Conservation (phyloP, 352 stramenopile genomes). For the Phytophthora citricola region DNA sequence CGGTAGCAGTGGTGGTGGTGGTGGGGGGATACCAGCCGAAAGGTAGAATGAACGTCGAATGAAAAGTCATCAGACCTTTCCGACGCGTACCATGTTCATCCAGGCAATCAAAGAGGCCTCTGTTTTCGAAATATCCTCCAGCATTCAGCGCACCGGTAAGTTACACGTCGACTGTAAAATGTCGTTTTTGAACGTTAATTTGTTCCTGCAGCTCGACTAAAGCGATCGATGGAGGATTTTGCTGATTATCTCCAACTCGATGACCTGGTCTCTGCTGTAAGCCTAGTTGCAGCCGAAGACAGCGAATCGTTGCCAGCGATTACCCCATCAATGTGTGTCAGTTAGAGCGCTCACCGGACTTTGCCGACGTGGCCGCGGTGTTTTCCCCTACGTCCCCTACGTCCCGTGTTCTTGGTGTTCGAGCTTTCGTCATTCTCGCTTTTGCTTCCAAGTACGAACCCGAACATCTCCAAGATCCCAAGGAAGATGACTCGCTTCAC, state of each 20-base stretch:
- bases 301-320: slow-evolving; percentile 1
- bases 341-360: neutral
- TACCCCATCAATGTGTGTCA: slow-evolving; percentile 4
- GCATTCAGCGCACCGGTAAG: too few relatives aligned
- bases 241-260: slow-evolving; percentile 14
- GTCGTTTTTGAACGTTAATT: slow-evolving; percentile 5
- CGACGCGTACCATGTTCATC: too few relatives aligned
- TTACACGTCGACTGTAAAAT: too few relatives aligned
- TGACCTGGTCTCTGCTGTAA: slow-evolving; percentile 8
- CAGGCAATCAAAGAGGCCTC: too few relatives aligned
- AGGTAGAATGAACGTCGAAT: too few relatives aligned
- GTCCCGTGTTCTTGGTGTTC: neutral
- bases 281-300: neutral
- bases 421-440: slow-evolving; percentile 16
- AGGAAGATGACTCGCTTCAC: slow-evolving; percentile 24
- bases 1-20: too few relatives aligned
- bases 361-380: neutral
- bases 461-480: neutral
- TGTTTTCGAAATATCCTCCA: too few relatives aligned
- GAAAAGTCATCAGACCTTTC: too few relatives aligned
- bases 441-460: slow-evolving; percentile 17
- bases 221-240: slow-evolving; percentile 9
- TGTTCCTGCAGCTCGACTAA: slow-evolving; percentile 5
- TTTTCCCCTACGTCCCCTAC: too few relatives aligned
- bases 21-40: too few relatives aligned